phyloP scores from a whole-genome alignment of 805 yeast species.

The Wickerhamomyces hampshirensis region DNA sequence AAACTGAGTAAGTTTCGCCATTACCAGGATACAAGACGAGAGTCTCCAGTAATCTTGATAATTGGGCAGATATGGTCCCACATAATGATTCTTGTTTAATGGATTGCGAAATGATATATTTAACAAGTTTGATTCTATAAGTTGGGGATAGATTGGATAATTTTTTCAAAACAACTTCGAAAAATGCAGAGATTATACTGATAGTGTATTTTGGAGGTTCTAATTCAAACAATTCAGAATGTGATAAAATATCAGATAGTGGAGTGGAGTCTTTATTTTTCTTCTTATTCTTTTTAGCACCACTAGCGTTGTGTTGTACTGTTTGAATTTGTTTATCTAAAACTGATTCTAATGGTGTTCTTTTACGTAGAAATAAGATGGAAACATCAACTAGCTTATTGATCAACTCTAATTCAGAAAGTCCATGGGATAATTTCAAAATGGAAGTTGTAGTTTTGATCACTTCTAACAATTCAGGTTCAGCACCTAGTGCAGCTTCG shows the following conservation, averaged over 20 bases:
- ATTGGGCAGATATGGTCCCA: conserved; percentile 25
- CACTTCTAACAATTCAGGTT: conserved; percentile 29
- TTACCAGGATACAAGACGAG: conserved; percentile 66
- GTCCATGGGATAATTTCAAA: conserved; percentile 31
- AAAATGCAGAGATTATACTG: conserved; percentile 34
- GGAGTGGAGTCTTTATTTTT: conserved; percentile 42
- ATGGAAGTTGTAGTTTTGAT: conserved; percentile 25
- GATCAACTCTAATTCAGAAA: conserved; percentile 47
- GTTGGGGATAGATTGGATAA: conserved; percentile 53
- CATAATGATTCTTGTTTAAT: conserved; percentile 26
- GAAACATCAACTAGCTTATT: conserved; percentile 57
- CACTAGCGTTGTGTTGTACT: conserved; percentile 11
- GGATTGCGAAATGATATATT: conserved; percentile 37
- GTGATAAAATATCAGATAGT: conserved; percentile 64
- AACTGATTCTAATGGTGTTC: conserved; percentile 26
- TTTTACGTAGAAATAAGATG: conserved; percentile 33
- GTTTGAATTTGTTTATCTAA: conserved; percentile 23
- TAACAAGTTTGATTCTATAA: conserved; percentile 54
- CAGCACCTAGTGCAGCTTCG: conserved; percentile 27
- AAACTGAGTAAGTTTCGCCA: conserved; percentile 52
- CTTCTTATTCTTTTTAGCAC: conserved; percentile 35
- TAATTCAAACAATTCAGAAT: conserved; percentile 49
- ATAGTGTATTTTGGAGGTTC: conserved; percentile 36
- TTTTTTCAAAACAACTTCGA: conserved; percentile 42
- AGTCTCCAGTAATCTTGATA: conserved; percentile 40